Evolutionary conservation across 2,329 filamentous ascomycete species (phyloP), one percentile per base, ranked within the genome.

Genomic region (Colletotrichum magnum): DNA sequence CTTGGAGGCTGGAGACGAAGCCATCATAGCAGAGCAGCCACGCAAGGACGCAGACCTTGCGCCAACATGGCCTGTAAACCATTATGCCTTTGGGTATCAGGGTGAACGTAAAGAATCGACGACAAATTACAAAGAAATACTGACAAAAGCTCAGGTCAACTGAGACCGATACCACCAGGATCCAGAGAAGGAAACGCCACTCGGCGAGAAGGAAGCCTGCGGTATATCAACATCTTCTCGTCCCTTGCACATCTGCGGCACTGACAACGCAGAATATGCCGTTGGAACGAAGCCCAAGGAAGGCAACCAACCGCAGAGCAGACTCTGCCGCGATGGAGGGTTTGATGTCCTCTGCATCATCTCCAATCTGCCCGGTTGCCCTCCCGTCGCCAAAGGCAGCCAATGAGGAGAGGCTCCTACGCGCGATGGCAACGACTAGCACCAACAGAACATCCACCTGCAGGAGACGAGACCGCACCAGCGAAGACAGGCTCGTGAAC

Each of bases 331-430:
- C 63, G 51, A 69, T 36, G 67, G 51, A 28, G 62, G 43, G 62
- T 52, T 61, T 56, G 66, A 66, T 52, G 56, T 41, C 32, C 57
- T 32, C 43, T 47, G 54, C 41, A 61, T 47, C 59, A 50, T 24
- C 59, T 24, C 10, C 48, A n/a, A 16, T 13, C 2, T 39, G 58
- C 28, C 28, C 45, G 45, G n/a, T 18, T 47, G 13, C 15, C 10
- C 41, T 57, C 24, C 52, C 26, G 63, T 69, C 62, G 67, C 63
- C 67, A 69, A 68, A 24, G 21, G 51, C 36, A 15, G 18, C 67
- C 67, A 69, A 69, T 69, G 43, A 57, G 43, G 54, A 26, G 51
- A 24, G 45, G 13, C 43, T 16, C n/a, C 51, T 69, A 69, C 67
- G 67, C 67, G 67, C 67, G 67, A 56, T 12, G 13, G 26, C 16